Conservation (phyloP, 305 asterid genomes). For the Solanum hybrid region DNA sequence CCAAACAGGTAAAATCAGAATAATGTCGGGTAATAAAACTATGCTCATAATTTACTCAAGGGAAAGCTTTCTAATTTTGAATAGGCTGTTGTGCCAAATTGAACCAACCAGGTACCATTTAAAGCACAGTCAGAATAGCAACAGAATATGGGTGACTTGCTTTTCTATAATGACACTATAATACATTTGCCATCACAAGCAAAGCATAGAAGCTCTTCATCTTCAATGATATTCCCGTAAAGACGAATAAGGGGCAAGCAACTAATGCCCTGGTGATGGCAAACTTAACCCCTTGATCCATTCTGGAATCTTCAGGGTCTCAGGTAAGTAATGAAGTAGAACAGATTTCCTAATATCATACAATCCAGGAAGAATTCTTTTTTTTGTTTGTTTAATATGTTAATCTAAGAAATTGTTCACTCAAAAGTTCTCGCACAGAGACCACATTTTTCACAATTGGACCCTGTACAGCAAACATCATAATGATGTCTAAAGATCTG, state of each 20-base stretch:
- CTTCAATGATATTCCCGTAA: neutral
- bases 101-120: neutral
- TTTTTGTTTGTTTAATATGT: neutral
- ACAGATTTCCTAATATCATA: neutral
- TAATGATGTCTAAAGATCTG: neutral
- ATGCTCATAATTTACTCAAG: neutral
- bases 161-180: neutral
- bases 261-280: neutral
- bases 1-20: neutral
- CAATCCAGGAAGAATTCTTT: neutral
- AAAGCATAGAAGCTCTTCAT: neutral
- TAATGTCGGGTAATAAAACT: neutral
- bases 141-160: neutral
- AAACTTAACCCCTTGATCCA: neutral
- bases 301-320: neutral
- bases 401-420: neutral
- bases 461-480: neutral
- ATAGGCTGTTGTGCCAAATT: neutral
- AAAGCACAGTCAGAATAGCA: neutral
- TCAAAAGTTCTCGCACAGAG: neutral
- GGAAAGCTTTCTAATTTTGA: neutral
- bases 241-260: neutral
- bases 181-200: neutral
- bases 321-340: neutral
- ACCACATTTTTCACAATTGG: neutral